Evolutionary conservation across 2,329 filamentous ascomycete genomes (phyloP).

Genomic region (Neopestalotiopsis sp.): DNA sequence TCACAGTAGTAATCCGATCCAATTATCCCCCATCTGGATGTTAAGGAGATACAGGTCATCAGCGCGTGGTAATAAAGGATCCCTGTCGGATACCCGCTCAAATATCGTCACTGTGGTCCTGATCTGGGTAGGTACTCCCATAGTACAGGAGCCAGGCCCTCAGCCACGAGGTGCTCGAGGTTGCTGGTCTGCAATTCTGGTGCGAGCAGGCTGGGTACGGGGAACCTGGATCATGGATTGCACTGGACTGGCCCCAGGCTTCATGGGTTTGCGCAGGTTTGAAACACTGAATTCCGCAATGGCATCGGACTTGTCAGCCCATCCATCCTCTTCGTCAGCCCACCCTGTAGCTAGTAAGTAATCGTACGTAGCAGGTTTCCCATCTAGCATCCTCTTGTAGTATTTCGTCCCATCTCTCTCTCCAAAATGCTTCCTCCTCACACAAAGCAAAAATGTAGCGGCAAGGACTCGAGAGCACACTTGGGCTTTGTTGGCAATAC

Average conservation of each 20-base stretch:
- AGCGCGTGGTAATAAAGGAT: neutral
- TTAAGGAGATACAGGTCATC: neutral
- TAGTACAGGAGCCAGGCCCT: neutral
- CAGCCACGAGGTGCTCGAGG: neutral
- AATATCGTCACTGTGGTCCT: constrained; percentile 4
- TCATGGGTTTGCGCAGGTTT: neutral
- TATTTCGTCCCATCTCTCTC: no score
- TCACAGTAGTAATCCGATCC: neutral
- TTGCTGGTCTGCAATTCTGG: no score
- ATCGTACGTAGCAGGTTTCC: neutral
- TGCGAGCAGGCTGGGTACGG: no score
- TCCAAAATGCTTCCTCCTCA: no score
- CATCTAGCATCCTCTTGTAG: no score
- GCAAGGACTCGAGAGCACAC: neutral
- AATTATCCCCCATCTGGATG: neutral
- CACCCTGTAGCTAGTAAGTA: neutral
- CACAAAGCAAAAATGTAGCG: no score
- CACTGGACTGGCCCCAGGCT: neutral
- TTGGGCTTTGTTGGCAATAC: neutral
- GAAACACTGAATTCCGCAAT: constrained; percentile 10
- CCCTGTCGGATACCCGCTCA: neutral
- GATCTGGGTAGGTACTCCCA: neutral
- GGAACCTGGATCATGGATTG: neutral
- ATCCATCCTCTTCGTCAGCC: neutral
- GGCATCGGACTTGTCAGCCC: constrained; percentile 6